phyloP scores from a whole-genome alignment of 1,284 basidiomycete species.

The Caloboletus firmus region DNA sequence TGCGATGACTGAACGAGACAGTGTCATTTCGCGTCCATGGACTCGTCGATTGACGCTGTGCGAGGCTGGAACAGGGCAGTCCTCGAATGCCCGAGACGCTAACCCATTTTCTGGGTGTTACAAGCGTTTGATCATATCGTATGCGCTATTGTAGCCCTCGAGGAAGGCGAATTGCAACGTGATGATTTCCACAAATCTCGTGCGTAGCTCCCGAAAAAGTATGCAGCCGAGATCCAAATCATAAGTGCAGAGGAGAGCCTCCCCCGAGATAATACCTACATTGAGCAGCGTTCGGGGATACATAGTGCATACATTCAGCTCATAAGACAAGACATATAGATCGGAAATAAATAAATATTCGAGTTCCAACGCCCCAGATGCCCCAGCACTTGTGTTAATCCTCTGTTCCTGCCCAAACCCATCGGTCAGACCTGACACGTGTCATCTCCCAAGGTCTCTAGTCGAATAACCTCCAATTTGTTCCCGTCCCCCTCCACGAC shows the following conservation, averaged over 20 bases:
- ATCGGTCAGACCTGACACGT: neutral
- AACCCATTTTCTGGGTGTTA: no score
- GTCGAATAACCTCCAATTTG: neutral
- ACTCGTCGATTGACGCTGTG: no score
- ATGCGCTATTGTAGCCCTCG: neutral
- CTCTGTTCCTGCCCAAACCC: neutral
- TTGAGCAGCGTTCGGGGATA: neutral
- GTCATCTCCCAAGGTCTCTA: neutral
- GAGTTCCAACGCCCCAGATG: neutral
- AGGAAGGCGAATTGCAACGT: neutral
- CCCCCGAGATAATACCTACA: neutral
- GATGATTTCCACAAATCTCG: neutral
- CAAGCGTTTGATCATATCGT: neutral
- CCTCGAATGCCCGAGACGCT: no score
- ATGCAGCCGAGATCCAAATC: neutral
- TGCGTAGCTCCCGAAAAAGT: neutral
- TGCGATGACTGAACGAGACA: no score
- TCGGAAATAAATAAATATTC: no score
- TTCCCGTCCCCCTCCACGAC: neutral
- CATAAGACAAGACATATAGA: neutral
- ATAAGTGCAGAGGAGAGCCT: neutral
- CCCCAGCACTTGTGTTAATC: neutral
- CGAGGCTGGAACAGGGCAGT: no score
- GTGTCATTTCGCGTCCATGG: no score
- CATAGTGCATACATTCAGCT: neutral